Evolutionary conservation across 805 yeast species (phyloP), one percentile per base, ranked within the genome.

Genomic region (Citeromyces matritensis): DNA sequence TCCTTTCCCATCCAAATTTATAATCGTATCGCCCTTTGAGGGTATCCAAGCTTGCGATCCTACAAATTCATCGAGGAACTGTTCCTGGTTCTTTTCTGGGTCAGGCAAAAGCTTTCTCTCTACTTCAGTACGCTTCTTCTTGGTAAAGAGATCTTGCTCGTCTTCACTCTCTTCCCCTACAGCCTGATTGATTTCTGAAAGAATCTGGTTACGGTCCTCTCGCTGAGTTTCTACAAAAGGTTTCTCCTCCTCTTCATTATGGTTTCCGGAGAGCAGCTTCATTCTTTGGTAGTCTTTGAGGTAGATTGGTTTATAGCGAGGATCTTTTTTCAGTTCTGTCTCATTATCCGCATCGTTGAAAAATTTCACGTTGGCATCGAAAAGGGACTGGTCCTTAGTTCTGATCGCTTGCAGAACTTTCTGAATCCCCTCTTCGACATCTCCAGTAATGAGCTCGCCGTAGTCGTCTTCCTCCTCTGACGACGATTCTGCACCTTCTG

Each of bases 221-320:
- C 63, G 64, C 51, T 83, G 85, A 39, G 76, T 71, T n/a, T 73
- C 63, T 5, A 67, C 81, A 48, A 68, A 85, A 1, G 95, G 79
- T 44, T 72, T 76, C 39, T 70, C 70, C 4, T 63, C 70, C 37
- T 59, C 71, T 36, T 60, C 60, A 27, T 55, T 57, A 4, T 55
- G 53, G 13, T 54, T 58, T 15, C 64, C 69, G 3, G 74, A 61
- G n/a, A 91, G 57, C 24, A 86, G 53, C 41, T 73, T 79, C 73
- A 72, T 70, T 50, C 97, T 66, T 48, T 91, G 96, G 47, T 86
- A 91, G 51, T 91, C 98, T 43, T 86, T 85, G 52, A 91, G 66
- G 49, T 77, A 83, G 35, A 91, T 61, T 7, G 97, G 95, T 47
- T 81, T 82, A 9, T 67, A 63, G 37, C 60, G 58, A 28, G 60